A percentile compares a stretch with the other conserved stretches of the same genome.
Conservation (phyloP, 1,284 basidiomycete species). For the Ustilago xerochloae region DNA sequence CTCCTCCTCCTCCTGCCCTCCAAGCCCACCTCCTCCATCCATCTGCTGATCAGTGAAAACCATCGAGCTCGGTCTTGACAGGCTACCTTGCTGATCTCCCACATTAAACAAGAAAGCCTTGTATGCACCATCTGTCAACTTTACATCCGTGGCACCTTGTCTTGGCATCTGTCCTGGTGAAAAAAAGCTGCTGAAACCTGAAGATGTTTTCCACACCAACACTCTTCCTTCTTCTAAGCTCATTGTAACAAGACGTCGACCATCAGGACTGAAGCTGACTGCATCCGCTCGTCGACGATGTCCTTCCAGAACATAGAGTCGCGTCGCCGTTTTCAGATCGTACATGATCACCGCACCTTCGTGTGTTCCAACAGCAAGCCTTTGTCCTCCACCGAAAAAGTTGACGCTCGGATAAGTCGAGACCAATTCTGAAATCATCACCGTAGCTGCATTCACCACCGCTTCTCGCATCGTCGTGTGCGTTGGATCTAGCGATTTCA, state of each 20-base stretch:
- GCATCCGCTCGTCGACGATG: constrained; percentile 70
- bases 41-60: background rate
- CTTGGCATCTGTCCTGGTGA: constrained; percentile 88
- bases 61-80: background rate
- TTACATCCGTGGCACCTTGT: constrained; percentile 77
- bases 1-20: constrained; percentile 27
- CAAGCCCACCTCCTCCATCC: background rate
- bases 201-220: constrained; percentile 69
- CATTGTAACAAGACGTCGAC: constrained; percentile 85
- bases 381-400: constrained; percentile 86
- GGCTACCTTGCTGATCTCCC: constrained; percentile 23
- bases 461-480: constrained; percentile 83
- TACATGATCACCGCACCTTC: constrained; percentile 89
- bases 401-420: constrained; percentile 85
- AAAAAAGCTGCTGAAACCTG: constrained; percentile 80
- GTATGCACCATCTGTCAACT: constrained; percentile 57
- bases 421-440: constrained; percentile 84
- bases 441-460: constrained; percentile 88
- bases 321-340: constrained; percentile 93
- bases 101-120: constrained; percentile 62
- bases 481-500: constrained; percentile 94
- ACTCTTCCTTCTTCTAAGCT: constrained; percentile 80
- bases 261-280: constrained; percentile 84
- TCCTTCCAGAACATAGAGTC: constrained; percentile 92
- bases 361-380: constrained; percentile 89